phyloP scores from a whole-genome alignment of 306 rosid species.

The Fragaria ananassa region DNA sequence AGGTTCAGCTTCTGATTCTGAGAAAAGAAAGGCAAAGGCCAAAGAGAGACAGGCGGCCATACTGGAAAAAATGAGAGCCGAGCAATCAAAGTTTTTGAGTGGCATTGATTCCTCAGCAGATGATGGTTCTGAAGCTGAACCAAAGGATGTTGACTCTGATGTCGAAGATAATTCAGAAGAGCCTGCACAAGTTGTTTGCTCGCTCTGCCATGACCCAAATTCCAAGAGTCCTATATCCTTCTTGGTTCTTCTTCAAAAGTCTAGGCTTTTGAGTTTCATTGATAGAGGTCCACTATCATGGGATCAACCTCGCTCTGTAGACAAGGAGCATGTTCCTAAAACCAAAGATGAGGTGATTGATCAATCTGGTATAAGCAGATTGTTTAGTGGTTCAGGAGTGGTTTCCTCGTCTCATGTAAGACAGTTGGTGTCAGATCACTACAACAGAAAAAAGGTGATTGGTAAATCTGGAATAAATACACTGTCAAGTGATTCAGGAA shows the following conservation, averaged over 20 bases:
- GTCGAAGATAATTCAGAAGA: constrained; percentile 48
- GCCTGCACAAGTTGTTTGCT: constrained; percentile 69
- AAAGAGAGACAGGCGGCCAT: constrained; percentile 96
- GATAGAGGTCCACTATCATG: constrained; percentile 73
- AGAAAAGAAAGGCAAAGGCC: constrained; percentile 92
- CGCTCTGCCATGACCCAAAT: constrained; percentile 82
- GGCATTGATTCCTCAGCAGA: constrained; percentile 53
- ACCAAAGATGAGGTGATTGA: constrained; percentile 25
- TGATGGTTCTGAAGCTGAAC: constrained; percentile 50
- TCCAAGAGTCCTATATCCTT: constrained; percentile 67
- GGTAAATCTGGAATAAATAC: constrained; percentile 37
- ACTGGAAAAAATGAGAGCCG: constrained; percentile 89
- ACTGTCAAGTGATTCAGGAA: constrained; percentile 35
- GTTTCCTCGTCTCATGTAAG: neutral
- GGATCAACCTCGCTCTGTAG: constrained; percentile 46
- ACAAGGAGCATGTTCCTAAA: constrained; percentile 43
- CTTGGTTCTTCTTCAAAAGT: constrained; percentile 87
- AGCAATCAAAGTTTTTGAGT: constrained; percentile 86
- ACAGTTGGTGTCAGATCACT: neutral
- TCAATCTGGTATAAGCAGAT: neutral
- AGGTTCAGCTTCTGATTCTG: constrained; percentile 58
- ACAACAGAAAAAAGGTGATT: neutral
- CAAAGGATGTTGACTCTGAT: constrained; percentile 39
- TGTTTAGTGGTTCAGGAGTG: constrained; percentile 3
- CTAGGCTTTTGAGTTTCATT: constrained; percentile 82